Evolutionary conservation across 306 rosid species (phyloP), one percentile per base, ranked within the genome.

Genomic region (Cicer arietinum): DNA sequence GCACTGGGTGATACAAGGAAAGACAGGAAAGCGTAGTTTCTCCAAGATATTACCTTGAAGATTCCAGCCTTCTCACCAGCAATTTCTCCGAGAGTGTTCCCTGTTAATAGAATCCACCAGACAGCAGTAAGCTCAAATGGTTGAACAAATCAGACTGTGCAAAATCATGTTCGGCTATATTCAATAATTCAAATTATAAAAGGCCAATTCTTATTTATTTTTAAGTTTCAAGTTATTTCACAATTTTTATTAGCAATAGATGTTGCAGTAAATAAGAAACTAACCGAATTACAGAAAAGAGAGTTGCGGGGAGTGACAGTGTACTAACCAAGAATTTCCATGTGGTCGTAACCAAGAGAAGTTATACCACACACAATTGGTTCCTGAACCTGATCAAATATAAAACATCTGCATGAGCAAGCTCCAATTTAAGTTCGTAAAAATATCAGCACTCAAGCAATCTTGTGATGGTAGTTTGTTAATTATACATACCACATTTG

Each of bases 21-120:
- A 64, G 43, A 56, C 60, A 35, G 43, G 40, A 64, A 41, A 64
- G 42, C 44, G 73, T 25, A 39, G 70, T 60, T 51, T 66, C 66
- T 79, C 76, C 13, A 79, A 68, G 37, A 58, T 62, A 42, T 74
- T 82, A 94, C 98, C 97, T 94, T 94, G 83, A 94, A 82, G 83
- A 94, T 94, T 71, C 98, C 96, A 66, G 98, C 98, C 84, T 94
- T 94, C 90, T 94, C 98, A 71, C 94, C 91, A 22, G 98, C 98
- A 81, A 94, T 91, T 83, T 82, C 89, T 67, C 96, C 93, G 39
- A 94, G 88, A 43, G 97, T 90, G 80, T 91, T 83, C 73, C 97
- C 97, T 94, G 82, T 64, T 18, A 68, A 64, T 18, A 79, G 52
- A 45, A 79, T 73, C 65, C 76, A 83, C 61, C 71, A 71, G 71